Evolutionary conservation across 148 eudicot genomes (phyloP).

Genomic region (Vaccinium corymbosum): DNA sequence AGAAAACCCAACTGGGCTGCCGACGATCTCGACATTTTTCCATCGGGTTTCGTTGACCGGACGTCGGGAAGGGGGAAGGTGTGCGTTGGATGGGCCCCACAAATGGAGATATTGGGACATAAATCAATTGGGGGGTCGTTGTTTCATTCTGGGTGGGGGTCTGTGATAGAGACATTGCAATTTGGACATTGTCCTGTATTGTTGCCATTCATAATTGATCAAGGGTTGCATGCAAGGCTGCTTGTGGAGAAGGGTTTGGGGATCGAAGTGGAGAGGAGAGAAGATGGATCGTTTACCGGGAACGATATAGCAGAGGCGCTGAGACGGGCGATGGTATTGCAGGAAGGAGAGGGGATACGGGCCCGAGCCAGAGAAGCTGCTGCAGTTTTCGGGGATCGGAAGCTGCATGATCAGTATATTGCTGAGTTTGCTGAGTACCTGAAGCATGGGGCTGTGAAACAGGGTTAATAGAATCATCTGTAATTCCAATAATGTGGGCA

Average conservation of each 20-base stretch:
- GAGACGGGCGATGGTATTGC: constrained; percentile 19
- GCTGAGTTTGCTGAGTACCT: constrained; percentile 14
- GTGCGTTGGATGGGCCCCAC: constrained; percentile 32
- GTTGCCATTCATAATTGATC: constrained; percentile 27
- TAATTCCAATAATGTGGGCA: not conserved
- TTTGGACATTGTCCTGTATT: constrained; percentile 22
- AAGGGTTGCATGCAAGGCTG: constrained; percentile 31
- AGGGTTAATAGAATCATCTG: not conserved
- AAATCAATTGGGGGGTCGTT: constrained; percentile 22
- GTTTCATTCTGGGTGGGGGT: constrained; percentile 36
- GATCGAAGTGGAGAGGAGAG: constrained; percentile 28
- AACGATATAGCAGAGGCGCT: constrained; percentile 12
- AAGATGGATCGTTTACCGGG: constrained; percentile 19
- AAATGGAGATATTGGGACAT: constrained; percentile 29
- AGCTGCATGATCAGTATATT: constrained; percentile 21
- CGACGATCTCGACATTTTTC: constrained; percentile 15
- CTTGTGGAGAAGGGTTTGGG: constrained; percentile 31
- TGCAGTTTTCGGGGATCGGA: not conserved
- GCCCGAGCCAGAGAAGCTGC: constrained; percentile 14
- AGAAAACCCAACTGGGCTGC: constrained; percentile 18
- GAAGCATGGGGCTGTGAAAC: not conserved
- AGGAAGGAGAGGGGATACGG: constrained; percentile 11
- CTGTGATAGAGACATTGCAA: constrained; percentile 23
- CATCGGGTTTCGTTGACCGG: constrained; percentile 5
- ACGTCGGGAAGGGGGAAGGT: constrained; percentile 20